Evolutionary conservation across 129 eudicot species (phyloP).

Genomic region (Arctium minus): DNA sequence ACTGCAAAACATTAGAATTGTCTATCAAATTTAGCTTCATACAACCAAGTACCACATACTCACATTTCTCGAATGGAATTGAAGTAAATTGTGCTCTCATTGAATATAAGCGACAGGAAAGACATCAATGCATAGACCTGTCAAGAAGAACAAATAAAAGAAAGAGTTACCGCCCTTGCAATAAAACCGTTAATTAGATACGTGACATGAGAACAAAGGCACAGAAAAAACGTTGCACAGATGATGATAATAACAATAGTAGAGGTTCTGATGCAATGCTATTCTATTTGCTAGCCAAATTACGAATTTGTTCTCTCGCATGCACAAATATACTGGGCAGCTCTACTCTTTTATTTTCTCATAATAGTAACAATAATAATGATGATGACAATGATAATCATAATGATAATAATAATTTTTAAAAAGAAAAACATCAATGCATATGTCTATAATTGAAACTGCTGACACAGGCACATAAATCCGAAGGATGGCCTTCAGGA

Average conservation of each 20-base stretch:
- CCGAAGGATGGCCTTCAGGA: neutral
- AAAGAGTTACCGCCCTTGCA: neutral
- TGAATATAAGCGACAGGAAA: constrained; percentile 71
- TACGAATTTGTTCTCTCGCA: constrained; percentile 1
- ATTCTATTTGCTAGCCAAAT: neutral
- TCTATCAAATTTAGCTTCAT: neutral
- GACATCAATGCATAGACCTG: constrained; percentile 85
- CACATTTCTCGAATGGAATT: constrained; percentile 88
- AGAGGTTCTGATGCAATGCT: neutral
- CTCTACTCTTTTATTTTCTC: neutral
- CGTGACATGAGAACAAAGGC: neutral
- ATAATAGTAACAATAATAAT: neutral
- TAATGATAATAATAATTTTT: neutral
- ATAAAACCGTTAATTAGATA: neutral
- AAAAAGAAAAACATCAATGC: neutral
- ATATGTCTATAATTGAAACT: neutral
- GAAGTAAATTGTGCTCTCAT: constrained; percentile 62
- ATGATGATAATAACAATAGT: neutral
- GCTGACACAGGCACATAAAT: neutral
- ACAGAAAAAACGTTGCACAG: neutral
- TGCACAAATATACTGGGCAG: neutral
- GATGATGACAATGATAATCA: neutral
- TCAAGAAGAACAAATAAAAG: neutral
- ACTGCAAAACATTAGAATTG: neutral
- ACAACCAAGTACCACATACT: constrained; percentile 30